Base-by-base conservation (phyloP, 768 basidiomycete genomes). In the Rickenella mellea region DNA sequence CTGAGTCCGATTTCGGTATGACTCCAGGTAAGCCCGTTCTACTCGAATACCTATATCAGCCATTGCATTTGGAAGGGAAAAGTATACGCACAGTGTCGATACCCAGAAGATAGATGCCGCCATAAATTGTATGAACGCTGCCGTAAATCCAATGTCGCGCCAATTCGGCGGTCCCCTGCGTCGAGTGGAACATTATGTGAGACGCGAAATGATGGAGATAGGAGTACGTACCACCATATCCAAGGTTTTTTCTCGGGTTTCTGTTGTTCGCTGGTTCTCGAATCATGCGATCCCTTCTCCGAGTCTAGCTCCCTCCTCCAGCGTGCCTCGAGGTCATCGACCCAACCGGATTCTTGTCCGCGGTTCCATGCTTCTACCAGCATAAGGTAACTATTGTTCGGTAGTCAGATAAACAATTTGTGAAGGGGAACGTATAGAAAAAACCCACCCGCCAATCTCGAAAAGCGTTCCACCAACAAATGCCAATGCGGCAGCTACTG, bases 21-120 rank as follows among this genome's bases (percentile, higher is more conserved):
- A 67, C 63, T 8, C 64, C 64, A n/a, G 67, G 66, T 8, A 69
- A 51, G 17, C 67, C 66, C 5, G 65, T 68, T 10, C 63, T 65
- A n/a, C n/a, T n/a, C n/a, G n/a, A n/a, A n/a, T n/a, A n/a, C n/a
- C n/a, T n/a, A n/a, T n/a, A n/a, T n/a, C n/a, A n/a, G n/a, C n/a
- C n/a, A n/a, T n/a, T n/a, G n/a, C n/a, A n/a, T 65, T 4, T 51
- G 66, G 66, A 27, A 68, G 58, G 4, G 59, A 59, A 14, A 66
- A 64, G 40, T 63, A 64, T 12, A 64, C 61, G 51, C 32, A 40
- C n/a, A 51, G 42, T 52, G 15, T 30, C 56, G 58, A 27, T 27
- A 78, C 68, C 79, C 78, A 81, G 60, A 81, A 80, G 35, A 80
- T 67, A 1, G 70, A 70, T 1, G 79, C 79, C 0, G 69, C 78